Base-by-base conservation (phyloP, 306 rosid species). In the Cyamopsis tetragonoloba region DNA sequence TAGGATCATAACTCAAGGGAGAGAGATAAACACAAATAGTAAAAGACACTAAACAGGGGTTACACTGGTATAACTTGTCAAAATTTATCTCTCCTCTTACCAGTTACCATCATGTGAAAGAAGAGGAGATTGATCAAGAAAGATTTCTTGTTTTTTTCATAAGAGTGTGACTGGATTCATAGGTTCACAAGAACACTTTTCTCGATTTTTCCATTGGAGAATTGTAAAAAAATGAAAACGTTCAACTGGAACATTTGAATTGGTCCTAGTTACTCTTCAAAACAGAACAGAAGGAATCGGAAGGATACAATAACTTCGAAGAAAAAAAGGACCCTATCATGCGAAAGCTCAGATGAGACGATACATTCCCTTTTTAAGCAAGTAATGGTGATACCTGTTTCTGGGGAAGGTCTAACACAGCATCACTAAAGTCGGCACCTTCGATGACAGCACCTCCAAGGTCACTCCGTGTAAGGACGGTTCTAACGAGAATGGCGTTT, bases 341-440 rank as follows among this genome's bases (percentile, higher is more conserved):
- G 30, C 20, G 14, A 7, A 31, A 57, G 3, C 14, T 69, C 22
- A 14, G 2, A 31, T 34, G 5, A 44, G 37, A 46, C 24, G 19
- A 22, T 22, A 18, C 26, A 31, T 71, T 22, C 9, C 14, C 7
- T 13, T 28, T 66, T 8, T 18, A 57, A 2, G 31, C 14, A 35
- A 65, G 15, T 15, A 61, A 26, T 15, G 68, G 19, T 2, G 1
- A 17, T 61, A 83, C 96, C 87, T 74, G 96, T 68, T 93, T 93
- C 66, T 89, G 96, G 42, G 73, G 38, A 76, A 89, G 96, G 76
- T 89, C 96, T 67, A 93, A 80, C 49, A 93, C 96, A 9, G 98
- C 98, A 60, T 93, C 97, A 61, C 98, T 93, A 65, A 89, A 93
- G 66, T 93, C 98, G 3, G 98, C 98, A 20, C 96, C 97, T 78